These are phyloP conservation scores for Xerophyta viscosa DNA, from an alignment of 106 monocot genomes.

Conservation along the genomic window DNA sequence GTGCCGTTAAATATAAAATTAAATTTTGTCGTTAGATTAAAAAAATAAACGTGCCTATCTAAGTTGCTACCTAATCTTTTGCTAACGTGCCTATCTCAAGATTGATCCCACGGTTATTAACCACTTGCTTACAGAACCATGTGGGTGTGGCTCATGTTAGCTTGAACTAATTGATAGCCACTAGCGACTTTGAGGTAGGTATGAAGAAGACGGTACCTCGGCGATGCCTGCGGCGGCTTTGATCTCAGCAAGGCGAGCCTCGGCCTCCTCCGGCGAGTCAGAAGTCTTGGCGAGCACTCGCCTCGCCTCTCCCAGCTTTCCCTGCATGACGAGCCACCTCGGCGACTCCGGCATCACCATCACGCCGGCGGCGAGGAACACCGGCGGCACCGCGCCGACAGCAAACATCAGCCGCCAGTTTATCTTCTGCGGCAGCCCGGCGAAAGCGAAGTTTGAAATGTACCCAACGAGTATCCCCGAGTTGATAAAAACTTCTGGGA, in stretches of 20 bases:
- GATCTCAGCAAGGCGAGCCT: slow-evolving; percentile 15
- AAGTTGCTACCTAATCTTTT: too few relatives aligned
- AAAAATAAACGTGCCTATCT: too few relatives aligned
- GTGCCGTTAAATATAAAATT: too few relatives aligned
- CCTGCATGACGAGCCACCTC: slow-evolving; percentile 55
- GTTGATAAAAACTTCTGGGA: slow-evolving; percentile 26
- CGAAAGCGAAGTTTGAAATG: slow-evolving; percentile 31
- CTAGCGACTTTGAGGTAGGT: too few relatives aligned
- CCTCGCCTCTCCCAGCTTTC: slow-evolving; percentile 26
- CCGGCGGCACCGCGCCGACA: slow-evolving; percentile 33
- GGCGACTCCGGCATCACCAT: slow-evolving; percentile 55
- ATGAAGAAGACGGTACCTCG: too few relatives aligned
- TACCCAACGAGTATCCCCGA: slow-evolving; percentile 26
- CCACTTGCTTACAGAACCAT: too few relatives aligned
- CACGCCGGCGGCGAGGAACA: slow-evolving; percentile 29
- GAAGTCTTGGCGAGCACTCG: slow-evolving; percentile 35
- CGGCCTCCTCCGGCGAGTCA: slow-evolving; percentile 33
- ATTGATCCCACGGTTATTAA: too few relatives aligned
- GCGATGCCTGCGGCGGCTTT: slow-evolving; percentile 39
- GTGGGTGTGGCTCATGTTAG: too few relatives aligned
- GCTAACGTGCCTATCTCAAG: too few relatives aligned
- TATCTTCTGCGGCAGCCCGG: slow-evolving; percentile 23
- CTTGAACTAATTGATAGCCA: too few relatives aligned
- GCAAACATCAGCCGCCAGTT: slow-evolving; percentile 45
- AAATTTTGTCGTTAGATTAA: too few relatives aligned